These are phyloP conservation scores for Chenopodium album DNA, from an alignment of 148 eudicot genomes.

Conservation along the genomic window DNA sequence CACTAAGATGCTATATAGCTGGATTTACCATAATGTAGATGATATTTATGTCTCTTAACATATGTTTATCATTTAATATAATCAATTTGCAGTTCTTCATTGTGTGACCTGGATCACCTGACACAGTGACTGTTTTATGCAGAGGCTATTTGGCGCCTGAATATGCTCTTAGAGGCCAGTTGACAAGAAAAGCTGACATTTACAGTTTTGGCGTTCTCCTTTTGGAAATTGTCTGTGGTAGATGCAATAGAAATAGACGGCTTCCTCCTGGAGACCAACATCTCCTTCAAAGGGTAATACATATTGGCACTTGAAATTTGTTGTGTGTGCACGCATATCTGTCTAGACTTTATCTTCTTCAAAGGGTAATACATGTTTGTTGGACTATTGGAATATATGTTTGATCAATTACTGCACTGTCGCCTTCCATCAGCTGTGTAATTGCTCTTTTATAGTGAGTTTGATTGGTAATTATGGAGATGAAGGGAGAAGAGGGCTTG, in stretches of 20 bases:
- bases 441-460: not conserved
- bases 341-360: not conserved
- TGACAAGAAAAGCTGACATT: constrained; percentile 82
- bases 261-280: constrained; percentile 51
- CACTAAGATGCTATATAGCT: not conserved
- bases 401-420: not conserved
- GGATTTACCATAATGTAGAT: not conserved
- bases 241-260: constrained; percentile 51
- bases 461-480: not conserved
- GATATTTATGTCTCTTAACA: not conserved
- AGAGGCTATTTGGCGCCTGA: constrained; percentile 98
- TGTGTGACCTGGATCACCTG: constrained; percentile 3
- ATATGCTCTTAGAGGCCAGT: constrained; percentile 70
- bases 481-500: not conserved
- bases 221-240: constrained; percentile 80
- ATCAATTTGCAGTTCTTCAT: not conserved
- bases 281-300: constrained; percentile 71
- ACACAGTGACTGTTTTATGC: constrained; percentile 20
- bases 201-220: constrained; percentile 90
- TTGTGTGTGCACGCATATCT: not conserved
- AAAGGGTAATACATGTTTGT: not conserved
- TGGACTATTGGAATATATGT: not conserved
- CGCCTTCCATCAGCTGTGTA: not conserved
- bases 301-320: not conserved
- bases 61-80: not conserved